Conservation (phyloP, 352 stramenopile genomes). For the Pythium folliculosum region DNA sequence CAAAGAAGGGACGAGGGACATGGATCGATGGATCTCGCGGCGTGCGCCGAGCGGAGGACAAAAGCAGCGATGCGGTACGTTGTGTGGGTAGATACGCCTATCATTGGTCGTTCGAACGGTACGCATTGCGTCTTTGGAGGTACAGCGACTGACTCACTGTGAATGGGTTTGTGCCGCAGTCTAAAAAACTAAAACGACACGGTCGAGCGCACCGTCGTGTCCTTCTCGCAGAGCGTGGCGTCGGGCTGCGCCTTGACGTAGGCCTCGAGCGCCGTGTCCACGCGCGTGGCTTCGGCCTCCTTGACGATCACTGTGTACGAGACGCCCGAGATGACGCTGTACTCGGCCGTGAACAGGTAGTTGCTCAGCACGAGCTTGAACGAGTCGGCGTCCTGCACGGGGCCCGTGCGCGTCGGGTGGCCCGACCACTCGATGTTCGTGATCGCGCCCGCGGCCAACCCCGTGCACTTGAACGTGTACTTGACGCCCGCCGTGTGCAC, state of each 20-base stretch:
- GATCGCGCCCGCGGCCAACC: conserved; percentile 33
- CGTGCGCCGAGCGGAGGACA: too few species aligned
- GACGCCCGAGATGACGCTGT: conserved; percentile 38
- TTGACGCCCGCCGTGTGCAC: conserved; percentile 66
- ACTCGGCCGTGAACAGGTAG: conserved; percentile 62
- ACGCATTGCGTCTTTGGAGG: too few species aligned
- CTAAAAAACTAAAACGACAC: conserved; percentile 23
- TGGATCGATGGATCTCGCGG: too few species aligned
- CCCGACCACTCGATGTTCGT: conserved; percentile 57
- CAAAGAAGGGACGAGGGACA: too few species aligned
- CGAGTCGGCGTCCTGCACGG: conserved; percentile 53
- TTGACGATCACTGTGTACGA: conserved; percentile 38
- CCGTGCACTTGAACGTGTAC: conserved; percentile 68
- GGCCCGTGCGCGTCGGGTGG: conserved; percentile 50
- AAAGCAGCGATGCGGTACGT: too few species aligned
- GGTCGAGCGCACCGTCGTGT: conserved; percentile 18
- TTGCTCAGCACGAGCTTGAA: conserved; percentile 62
- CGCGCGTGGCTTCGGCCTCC: conserved; percentile 48
- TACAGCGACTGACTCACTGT: too few species aligned
- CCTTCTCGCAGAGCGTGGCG: conserved; percentile 28
- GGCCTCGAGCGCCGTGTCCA: conserved; percentile 50
- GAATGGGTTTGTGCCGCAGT: too few species aligned
- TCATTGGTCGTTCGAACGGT: too few species aligned
- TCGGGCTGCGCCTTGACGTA: conserved; percentile 38
- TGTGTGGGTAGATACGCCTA: too few species aligned